A percentile compares a stretch with the other conserved stretches of the same genome.
These are phyloP conservation scores for Prosopis cineraria DNA, from an alignment of 306 rosid genomes.

Conservation along the genomic window DNA sequence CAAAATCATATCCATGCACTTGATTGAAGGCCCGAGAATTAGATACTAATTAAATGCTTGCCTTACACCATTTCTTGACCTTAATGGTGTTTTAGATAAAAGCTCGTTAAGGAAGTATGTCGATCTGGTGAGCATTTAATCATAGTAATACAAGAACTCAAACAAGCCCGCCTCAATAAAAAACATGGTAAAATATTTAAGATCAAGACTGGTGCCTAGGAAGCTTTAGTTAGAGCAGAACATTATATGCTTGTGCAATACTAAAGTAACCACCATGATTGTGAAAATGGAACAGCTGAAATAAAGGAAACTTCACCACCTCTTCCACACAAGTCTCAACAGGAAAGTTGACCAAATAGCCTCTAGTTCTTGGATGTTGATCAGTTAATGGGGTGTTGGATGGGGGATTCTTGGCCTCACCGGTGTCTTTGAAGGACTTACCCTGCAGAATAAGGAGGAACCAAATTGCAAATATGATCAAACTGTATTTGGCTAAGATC, in stretches of 20 bases:
- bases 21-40: neutral
- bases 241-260: neutral
- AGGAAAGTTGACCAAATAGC: slow-evolving; percentile 44
- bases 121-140: neutral
- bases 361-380: slow-evolving; percentile 35
- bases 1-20: slow-evolving; percentile 6
- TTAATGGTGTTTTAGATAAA: neutral
- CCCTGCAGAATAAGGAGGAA: slow-evolving; percentile 58
- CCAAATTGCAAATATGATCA: slow-evolving; percentile 6
- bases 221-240: slow-evolving; percentile 7
- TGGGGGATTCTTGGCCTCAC: slow-evolving; percentile 88
- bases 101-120: neutral
- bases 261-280: slow-evolving; percentile 5
- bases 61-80: slow-evolving; percentile 1
- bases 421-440: slow-evolving; percentile 98
- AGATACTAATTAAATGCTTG: neutral
- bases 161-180: neutral
- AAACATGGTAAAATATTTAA: neutral
- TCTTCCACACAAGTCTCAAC: slow-evolving; percentile 48
- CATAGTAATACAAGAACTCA: neutral
- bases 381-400: slow-evolving; percentile 46
- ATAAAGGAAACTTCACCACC: slow-evolving; percentile 63
- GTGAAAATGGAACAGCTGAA: slow-evolving; percentile 44
- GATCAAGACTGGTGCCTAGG: neutral
- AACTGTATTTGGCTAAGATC: slow-evolving; percentile 1